Evolutionary conservation across 495 filamentous ascomycete genomes (phyloP).

Genomic region (Trichoderma erinaceum): DNA sequence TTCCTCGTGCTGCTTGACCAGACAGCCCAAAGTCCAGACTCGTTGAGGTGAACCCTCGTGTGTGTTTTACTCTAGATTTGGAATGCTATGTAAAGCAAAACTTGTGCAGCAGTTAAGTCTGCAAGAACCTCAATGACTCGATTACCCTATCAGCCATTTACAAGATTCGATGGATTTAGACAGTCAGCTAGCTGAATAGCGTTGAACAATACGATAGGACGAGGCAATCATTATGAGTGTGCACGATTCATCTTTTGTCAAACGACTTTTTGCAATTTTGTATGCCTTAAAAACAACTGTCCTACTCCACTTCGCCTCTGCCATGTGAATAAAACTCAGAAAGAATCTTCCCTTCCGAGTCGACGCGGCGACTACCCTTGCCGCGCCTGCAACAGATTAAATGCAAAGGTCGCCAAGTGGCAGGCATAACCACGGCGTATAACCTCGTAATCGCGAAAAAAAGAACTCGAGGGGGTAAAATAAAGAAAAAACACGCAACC

Average conservation of each 20-base stretch:
- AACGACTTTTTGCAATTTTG: background rate
- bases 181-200: too few relatives aligned
- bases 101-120: too few relatives aligned
- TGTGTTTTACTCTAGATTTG: too few relatives aligned
- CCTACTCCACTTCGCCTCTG: slow-evolving; percentile 12
- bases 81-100: too few relatives aligned
- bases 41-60: too few relatives aligned
- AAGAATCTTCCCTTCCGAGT: background rate
- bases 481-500: background rate
- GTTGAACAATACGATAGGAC: too few relatives aligned
- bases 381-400: slow-evolving; percentile 9
- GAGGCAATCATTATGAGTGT: background rate
- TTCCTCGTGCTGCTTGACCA: too few relatives aligned
- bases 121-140: too few relatives aligned
- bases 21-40: too few relatives aligned
- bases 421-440: background rate
- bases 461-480: background rate
- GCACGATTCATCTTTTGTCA: background rate
- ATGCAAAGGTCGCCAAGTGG: slow-evolving; percentile 5
- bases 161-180: too few relatives aligned
- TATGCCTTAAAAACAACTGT: background rate
- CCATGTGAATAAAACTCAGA: background rate
- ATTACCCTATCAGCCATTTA: too few relatives aligned
- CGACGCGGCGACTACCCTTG: slow-evolving; percentile 6
- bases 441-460: slow-evolving; percentile 1